Evolutionary conservation across 129 eudicot genomes (phyloP).

Genomic region (Arctium minus): DNA sequence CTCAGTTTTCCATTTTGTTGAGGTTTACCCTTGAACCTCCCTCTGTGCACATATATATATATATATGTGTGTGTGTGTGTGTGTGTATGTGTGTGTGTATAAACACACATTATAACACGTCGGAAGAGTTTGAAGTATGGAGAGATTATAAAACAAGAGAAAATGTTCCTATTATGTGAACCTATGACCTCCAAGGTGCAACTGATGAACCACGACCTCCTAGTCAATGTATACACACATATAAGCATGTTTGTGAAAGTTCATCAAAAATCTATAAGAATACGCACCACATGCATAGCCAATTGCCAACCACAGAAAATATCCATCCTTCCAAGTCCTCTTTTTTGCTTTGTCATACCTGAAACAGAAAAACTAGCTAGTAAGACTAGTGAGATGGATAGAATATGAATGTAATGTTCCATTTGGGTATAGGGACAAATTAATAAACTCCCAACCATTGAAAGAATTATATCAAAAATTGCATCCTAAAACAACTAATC

Average conservation of each 20-base stretch:
- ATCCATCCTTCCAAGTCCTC: slow-evolving; percentile 54
- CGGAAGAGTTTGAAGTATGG: background rate
- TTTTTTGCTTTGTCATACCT: slow-evolving; percentile 79
- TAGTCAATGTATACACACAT: background rate
- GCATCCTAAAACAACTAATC: background rate
- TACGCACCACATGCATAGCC: slow-evolving; percentile 86
- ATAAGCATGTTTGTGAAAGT: background rate
- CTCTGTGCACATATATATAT: too few relatives aligned
- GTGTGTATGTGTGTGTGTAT: background rate
- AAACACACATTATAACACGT: background rate
- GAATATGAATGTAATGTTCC: background rate
- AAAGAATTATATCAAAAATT: background rate
- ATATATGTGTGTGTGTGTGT: too few relatives aligned
- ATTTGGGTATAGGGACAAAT: background rate
- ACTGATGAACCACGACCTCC: background rate
- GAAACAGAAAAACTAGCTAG: slow-evolving; percentile 21
- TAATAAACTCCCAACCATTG: background rate
- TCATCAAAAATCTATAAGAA: slow-evolving; percentile 16
- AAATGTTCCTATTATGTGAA: background rate
- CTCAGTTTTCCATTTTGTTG: too few relatives aligned
- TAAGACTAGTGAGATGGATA: background rate
- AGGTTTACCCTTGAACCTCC: too few relatives aligned
- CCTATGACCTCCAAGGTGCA: background rate
- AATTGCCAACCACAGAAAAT: slow-evolving; percentile 68
- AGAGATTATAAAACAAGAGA: background rate